Conservation (phyloP, 2,329 filamentous ascomycete species). For the Pseudogymnoascus sp. region DNA sequence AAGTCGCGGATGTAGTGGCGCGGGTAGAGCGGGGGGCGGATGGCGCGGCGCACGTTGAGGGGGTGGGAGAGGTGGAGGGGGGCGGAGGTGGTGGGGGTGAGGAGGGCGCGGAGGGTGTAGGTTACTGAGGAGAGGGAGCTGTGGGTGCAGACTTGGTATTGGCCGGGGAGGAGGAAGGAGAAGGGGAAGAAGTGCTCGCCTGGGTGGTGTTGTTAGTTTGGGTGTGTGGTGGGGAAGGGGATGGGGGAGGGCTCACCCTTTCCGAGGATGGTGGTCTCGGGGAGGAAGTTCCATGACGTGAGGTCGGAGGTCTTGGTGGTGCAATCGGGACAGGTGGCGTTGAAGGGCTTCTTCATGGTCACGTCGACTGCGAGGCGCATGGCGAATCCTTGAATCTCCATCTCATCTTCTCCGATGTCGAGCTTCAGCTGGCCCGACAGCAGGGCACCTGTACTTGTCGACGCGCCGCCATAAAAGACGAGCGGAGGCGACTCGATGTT, state of each 20-base stretch:
- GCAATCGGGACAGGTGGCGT: conserved; percentile 71
- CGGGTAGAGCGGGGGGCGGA: conserved; percentile 64
- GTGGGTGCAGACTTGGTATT: conserved; percentile 77
- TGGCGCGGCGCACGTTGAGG: conserved; percentile 69
- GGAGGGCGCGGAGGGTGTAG: too few species aligned
- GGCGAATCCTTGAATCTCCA: conserved; percentile 63
- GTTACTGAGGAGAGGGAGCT: conserved; percentile 58
- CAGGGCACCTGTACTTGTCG: conserved; percentile 72
- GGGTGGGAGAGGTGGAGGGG: conserved; percentile 57
- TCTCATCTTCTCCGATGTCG: conserved; percentile 55
- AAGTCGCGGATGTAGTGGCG: conserved; percentile 92
- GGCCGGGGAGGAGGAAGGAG: conserved; percentile 74
- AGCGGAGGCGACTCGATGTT: conserved; percentile 77
- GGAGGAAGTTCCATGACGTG: conserved; percentile 70
- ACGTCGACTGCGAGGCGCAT: conserved; percentile 64
- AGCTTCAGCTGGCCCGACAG: conserved; percentile 77
- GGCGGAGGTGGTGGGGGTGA: conserved; percentile 52
- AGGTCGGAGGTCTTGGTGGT: conserved; percentile 62
- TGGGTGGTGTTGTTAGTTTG: conserved; percentile 17
- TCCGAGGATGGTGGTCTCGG: conserved; percentile 41
- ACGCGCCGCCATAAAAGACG: conserved; percentile 69
- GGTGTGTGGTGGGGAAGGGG: neutral
- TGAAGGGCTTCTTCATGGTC: conserved; percentile 74
- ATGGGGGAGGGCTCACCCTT: conserved; percentile 35
- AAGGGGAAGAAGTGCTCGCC: conserved; percentile 78